Conservation (phyloP, 106 monocot genomes). For the Agapanthus africanus region DNA sequence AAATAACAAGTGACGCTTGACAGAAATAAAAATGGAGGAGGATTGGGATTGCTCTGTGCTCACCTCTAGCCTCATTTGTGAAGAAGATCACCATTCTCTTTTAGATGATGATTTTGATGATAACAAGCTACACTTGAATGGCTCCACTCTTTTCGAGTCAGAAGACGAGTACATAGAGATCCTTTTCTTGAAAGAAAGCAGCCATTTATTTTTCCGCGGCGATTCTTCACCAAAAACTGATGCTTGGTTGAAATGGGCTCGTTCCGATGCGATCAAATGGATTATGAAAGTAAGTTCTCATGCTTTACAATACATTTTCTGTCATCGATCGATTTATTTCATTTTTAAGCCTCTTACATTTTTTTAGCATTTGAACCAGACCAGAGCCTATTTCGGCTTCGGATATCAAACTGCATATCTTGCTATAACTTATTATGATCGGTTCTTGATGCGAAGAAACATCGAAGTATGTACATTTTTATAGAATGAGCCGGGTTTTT, state of each 20-base stretch:
- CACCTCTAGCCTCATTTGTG: constrained; percentile 43
- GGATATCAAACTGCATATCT: constrained; percentile 40
- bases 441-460: constrained; percentile 28
- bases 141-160: background rate
- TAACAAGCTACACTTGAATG: background rate
- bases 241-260: constrained; percentile 22
- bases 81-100: constrained; percentile 29
- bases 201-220: background rate
- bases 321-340: background rate
- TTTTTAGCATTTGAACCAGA: constrained; percentile 25
- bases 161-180: constrained; percentile 54
- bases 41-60: background rate
- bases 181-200: constrained; percentile 40
- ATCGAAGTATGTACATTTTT: constrained; percentile 25
- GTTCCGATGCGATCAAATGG: constrained; percentile 34
- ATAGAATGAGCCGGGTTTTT: too few relatives aligned
- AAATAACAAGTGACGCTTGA: too few relatives aligned
- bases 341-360: constrained; percentile 1
- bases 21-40: too few relatives aligned
- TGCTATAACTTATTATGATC: constrained; percentile 37
- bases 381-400: constrained; percentile 40
- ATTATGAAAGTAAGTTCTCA: constrained; percentile 1
- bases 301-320: background rate
- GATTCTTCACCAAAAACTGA: background rate
- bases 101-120: constrained; percentile 21